Conservation (phyloP, 805 yeast genomes). For the Candida taoyuanica region DNA sequence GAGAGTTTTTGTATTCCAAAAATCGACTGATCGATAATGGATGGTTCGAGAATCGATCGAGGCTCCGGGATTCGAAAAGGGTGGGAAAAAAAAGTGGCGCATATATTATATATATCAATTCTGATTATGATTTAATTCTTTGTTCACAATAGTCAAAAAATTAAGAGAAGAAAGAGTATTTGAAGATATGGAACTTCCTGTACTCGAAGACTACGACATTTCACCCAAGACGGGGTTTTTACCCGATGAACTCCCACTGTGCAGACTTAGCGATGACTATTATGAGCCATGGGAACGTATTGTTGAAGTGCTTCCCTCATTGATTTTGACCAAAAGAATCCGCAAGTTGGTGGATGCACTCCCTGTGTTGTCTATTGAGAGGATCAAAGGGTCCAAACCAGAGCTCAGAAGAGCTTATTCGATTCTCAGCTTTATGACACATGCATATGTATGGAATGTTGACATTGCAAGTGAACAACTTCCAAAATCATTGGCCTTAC, state of each 20-base stretch:
- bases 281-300: slow-evolving; percentile 76
- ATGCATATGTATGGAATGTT: slow-evolving; percentile 88
- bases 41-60: too few species aligned
- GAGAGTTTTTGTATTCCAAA: too few species aligned
- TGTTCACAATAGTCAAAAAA: too few species aligned
- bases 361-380: slow-evolving; percentile 49
- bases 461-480: slow-evolving; percentile 55
- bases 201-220: slow-evolving; percentile 61
- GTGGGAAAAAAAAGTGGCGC: too few species aligned
- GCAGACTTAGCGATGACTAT: slow-evolving; percentile 52
- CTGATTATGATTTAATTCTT: too few species aligned
- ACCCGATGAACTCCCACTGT: slow-evolving; percentile 63
- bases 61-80: too few species aligned
- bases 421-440: slow-evolving; percentile 72
- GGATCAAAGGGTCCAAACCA: slow-evolving; percentile 34
- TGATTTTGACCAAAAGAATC: slow-evolving; percentile 60
- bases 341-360: slow-evolving; percentile 60
- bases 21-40: too few species aligned
- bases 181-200: slow-evolving; percentile 43
- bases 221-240: slow-evolving; percentile 73
- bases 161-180: slow-evolving; percentile 6
- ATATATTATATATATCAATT: too few species aligned
- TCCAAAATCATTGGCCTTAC: slow-evolving; percentile 66
- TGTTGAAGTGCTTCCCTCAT: slow-evolving; percentile 63
- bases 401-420: slow-evolving; percentile 79